These are phyloP conservation scores for Entelexis sorbosivorans DNA, from an alignment of 1,139 yeast species.

Conservation along the genomic window DNA sequence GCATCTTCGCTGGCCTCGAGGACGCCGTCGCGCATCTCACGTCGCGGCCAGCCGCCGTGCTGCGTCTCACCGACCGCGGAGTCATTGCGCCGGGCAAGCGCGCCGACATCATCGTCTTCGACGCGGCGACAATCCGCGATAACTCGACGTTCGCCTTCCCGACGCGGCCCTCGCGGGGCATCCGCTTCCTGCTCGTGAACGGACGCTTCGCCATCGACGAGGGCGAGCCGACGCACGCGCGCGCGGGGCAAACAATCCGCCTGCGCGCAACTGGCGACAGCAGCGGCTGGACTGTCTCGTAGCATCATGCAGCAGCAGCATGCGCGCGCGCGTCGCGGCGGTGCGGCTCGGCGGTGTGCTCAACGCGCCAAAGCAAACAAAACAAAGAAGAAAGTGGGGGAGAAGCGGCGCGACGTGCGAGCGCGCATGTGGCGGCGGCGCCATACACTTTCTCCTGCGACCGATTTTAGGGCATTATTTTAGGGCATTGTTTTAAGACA, in stretches of 20 bases:
- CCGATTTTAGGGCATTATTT: no score
- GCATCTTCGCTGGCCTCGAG: conserved; percentile 15
- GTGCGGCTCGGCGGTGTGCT: no score
- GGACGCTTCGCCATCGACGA: conserved; percentile 14
- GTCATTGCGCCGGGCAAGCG: background rate
- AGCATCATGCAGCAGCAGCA: no score
- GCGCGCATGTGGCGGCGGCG: no score
- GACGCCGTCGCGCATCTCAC: conserved; percentile 17
- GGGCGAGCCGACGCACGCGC: conserved; percentile 12
- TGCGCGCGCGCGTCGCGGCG: no score
- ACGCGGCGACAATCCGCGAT: conserved; percentile 16
- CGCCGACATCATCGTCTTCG: conserved; percentile 18
- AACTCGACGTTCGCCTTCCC: conserved; percentile 15
- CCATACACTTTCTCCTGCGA: no score
- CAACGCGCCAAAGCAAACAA: no score
- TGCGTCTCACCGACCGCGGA: conserved; percentile 16
- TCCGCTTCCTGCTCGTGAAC: conserved; percentile 15
- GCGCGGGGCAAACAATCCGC: conserved; percentile 6
- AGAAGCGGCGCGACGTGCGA: no score
- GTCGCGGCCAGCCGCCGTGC: conserved; percentile 14
- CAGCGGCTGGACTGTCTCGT: background rate
- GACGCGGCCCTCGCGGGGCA: conserved; percentile 8
- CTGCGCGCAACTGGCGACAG: background rate
- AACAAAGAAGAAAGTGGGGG: no score
- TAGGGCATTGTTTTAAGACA: no score